A percentile compares a stretch with the other conserved stretches of the same genome.
Conservation (phyloP, 768 basidiomycete species). For the Sporobolomyces pararoseus region DNA sequence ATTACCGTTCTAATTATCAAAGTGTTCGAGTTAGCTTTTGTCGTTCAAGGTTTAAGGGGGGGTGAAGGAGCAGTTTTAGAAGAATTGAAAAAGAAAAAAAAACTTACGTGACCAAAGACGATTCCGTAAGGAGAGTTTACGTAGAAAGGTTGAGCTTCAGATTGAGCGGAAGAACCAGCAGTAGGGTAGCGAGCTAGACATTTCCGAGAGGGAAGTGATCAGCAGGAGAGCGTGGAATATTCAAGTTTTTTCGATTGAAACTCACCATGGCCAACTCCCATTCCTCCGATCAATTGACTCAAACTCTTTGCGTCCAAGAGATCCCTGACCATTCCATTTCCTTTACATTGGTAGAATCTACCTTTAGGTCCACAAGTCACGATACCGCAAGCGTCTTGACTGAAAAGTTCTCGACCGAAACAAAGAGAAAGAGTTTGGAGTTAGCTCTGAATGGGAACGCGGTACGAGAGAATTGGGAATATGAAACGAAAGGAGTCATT, state of each 20-base stretch:
- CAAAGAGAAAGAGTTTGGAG: not conserved
- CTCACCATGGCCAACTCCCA: slow-evolving; percentile 95
- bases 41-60: too few species aligned
- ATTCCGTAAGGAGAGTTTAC: slow-evolving; percentile 99
- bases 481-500: too few species aligned
- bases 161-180: slow-evolving; percentile 91
- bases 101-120: slow-evolving; percentile 85
- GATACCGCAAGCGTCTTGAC: slow-evolving; percentile 93
- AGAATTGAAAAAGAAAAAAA: not conserved
- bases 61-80: not conserved
- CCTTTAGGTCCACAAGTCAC: slow-evolving; percentile 94
- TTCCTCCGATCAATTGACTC: slow-evolving; percentile 74
- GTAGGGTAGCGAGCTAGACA: slow-evolving; percentile 88
- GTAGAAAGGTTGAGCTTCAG: slow-evolving; percentile 98
- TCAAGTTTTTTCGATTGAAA: not conserved
- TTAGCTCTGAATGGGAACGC: not conserved
- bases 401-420: not conserved
- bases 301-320: slow-evolving; percentile 73
- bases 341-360: slow-evolving; percentile 95
- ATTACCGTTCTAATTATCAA: slow-evolving; percentile 76
- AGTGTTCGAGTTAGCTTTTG: not conserved
- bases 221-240: not conserved
- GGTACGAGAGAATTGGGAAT: not conserved
- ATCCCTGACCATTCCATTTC: slow-evolving; percentile 98
- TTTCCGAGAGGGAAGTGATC: not conserved